These are phyloP conservation scores for Daldinia bambusicola DNA, from an alignment of 495 filamentous ascomycete genomes.

Conservation along the genomic window DNA sequence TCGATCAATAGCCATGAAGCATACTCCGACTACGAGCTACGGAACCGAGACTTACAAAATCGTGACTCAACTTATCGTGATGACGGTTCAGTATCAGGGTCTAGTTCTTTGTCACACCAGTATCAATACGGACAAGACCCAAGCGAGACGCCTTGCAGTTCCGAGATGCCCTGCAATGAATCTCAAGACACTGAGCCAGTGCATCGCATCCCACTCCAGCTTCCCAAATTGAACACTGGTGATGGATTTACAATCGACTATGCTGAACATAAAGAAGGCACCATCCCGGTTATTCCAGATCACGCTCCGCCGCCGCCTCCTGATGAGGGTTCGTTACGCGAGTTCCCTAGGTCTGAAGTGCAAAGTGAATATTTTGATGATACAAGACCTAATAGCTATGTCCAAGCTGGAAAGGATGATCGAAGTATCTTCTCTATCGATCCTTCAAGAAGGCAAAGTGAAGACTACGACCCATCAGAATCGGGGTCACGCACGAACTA, in stretches of 20 bases:
- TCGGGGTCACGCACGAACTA: conserved; percentile 51
- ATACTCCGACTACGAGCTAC: conserved; percentile 43
- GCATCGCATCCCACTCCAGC: conserved; percentile 45
- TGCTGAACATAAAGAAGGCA: conserved; percentile 38
- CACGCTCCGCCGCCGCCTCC: conserved; percentile 51
- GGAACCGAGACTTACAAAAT: conserved; percentile 43
- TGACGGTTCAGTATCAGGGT: conserved; percentile 43
- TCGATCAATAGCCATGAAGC: conserved; percentile 61
- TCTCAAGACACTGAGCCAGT: conserved; percentile 34
- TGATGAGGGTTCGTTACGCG: conserved; percentile 37
- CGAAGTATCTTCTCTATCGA: conserved; percentile 43
- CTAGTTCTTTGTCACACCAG: conserved; percentile 44
- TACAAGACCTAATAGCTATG: conserved; percentile 56
- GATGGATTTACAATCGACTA: conserved; percentile 48
- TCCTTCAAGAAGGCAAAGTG: conserved; percentile 49
- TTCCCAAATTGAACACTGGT: conserved; percentile 52
- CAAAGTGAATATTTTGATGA: conserved; percentile 54
- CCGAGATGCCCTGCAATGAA: conserved; percentile 35
- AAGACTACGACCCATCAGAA: conserved; percentile 45
- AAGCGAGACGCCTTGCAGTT: conserved; percentile 33
- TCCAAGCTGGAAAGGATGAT: conserved; percentile 47
- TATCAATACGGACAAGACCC: conserved; percentile 42
- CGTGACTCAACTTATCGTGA: conserved; percentile 43
- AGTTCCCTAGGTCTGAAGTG: conserved; percentile 38
- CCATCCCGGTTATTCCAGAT: conserved; percentile 49